These are phyloP conservation scores for Heracleum sosnowskyi DNA, from an alignment of 129 eudicot genomes.

Conservation along the genomic window DNA sequence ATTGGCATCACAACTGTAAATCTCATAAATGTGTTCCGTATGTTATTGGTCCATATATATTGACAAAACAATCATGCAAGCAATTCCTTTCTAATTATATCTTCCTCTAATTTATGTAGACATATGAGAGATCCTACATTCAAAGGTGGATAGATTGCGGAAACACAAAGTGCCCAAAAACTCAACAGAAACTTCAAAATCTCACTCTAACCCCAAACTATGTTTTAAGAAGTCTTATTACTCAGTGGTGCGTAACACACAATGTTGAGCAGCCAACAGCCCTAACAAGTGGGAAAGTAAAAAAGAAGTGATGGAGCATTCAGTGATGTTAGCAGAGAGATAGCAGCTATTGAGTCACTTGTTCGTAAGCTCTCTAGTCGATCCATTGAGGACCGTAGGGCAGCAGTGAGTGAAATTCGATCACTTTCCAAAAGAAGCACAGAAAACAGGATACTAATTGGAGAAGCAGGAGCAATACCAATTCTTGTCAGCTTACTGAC, in stretches of 20 bases:
- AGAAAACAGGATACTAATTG: conserved; percentile 70
- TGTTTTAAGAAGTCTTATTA: conserved; percentile 34
- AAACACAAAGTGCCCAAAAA: conserved; percentile 32
- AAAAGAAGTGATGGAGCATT: conserved; percentile 67
- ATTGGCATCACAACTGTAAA: not conserved
- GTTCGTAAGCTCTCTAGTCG: conserved; percentile 55
- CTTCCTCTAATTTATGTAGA: conserved; percentile 13
- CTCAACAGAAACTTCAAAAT: conserved; percentile 33
- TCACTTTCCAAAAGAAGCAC: conserved; percentile 83
- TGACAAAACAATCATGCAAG: not conserved
- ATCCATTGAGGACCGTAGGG: conserved; percentile 47
- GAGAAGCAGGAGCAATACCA: conserved; percentile 81
- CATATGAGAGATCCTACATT: conserved; percentile 39
- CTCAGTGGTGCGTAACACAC: conserved; percentile 27
- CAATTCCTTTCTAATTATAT: not conserved
- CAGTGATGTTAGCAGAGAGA: conserved; percentile 72
- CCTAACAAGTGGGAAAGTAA: conserved; percentile 44
- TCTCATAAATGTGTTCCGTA: no score
- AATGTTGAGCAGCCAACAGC: conserved; percentile 35
- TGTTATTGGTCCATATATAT: not conserved
- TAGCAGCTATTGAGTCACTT: conserved; percentile 61
- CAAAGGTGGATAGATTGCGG: conserved; percentile 46
- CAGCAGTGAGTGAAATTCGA: conserved; percentile 66
- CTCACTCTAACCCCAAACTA: conserved; percentile 29
- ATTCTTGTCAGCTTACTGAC: conserved; percentile 29